Evolutionary conservation across 2,329 filamentous ascomycete genomes (phyloP), one percentile per base, ranked within the genome.

Genomic region (Herpomyces periplanetae): DNA sequence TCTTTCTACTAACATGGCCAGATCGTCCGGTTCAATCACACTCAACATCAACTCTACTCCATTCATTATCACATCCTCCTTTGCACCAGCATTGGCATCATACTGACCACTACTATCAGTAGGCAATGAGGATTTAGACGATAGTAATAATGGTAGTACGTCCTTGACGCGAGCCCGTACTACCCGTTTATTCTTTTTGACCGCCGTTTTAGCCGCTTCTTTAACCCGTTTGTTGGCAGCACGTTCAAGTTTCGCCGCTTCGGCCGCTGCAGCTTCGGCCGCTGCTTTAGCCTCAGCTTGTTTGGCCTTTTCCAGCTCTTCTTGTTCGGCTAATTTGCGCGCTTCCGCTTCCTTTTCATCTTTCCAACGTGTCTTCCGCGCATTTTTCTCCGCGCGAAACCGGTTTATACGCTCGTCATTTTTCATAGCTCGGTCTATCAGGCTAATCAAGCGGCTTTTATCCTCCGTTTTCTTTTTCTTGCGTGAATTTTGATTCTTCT

Each of bases 401-500:
- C 60, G 61, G 62, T 88, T 88, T 49, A 91, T 88, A 28, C 80
- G 69, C 49, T 85, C 73, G 34, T 96, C 80, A 16, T 53, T 50
- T 13, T 62, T 59, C 8, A 75, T 57, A 28, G 54, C 60, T 27
- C 87, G 68, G 35, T 96, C 80, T 11, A 96, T 60, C 22, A 88
- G 41, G 42, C 73, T 63, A 34, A 80, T 60, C 24, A 96, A 55
- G 33, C 84, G 73, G 19, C 65, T 51, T 31, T 64, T 85, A 44
- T 96, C 84, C 49, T 96, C 80, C 11, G 62, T 69, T 73, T 96
- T 96, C 55, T 73, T 84, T 71, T 96, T 96, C 46, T 80, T 84
- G 39, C 80, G 68, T 15, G 71, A 60, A 37, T 87, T 88, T 45
- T 65, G 57, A 45, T 96, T 96, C 62, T 96, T 96, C 39, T 73